A percentile compares a stretch with the other conserved stretches of the same genome.
Evolutionary conservation across 345 rosid species (phyloP).

Genomic region (Citrus reticulata): DNA sequence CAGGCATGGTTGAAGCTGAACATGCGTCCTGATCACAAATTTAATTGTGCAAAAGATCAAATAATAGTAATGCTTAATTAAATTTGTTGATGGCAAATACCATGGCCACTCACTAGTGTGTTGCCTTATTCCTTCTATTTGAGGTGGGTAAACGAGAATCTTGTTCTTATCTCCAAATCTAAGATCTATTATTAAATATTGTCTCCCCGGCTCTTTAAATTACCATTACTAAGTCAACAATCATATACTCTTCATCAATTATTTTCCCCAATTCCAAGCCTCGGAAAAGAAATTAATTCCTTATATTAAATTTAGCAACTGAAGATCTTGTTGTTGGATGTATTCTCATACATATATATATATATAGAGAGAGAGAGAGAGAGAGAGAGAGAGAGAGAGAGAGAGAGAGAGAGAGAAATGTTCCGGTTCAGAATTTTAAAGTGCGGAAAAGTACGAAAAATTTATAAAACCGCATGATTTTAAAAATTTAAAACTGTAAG

Average conservation of each 20-base stretch:
- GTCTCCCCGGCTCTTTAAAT: not conserved
- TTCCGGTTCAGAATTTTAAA: too few species aligned
- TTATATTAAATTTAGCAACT: not conserved
- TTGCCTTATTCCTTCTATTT: slow-evolving; percentile 6
- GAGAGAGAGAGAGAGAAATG: too few species aligned
- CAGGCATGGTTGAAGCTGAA: too few species aligned
- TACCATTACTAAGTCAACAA: not conserved
- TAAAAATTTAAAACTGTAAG: too few species aligned
- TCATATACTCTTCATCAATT: not conserved
- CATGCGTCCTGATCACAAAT: too few species aligned
- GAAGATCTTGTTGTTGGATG: not conserved
- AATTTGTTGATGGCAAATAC: too few species aligned
- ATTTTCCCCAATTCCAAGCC: not conserved
- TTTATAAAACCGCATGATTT: fast-evolving
- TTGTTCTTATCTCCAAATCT: slow-evolving; percentile 20
- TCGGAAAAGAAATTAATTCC: too few species aligned
- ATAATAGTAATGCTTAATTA: too few species aligned
- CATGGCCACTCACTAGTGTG: not conserved
- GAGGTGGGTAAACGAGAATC: slow-evolving; percentile 31
- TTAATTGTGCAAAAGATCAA: too few species aligned
- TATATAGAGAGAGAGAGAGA: too few species aligned
- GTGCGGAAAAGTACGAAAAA: fast-evolving
- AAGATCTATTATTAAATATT: not conserved
- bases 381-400: too few species aligned
- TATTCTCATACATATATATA: too few species aligned